Base-by-base conservation (phyloP, 2,329 filamentous ascomycete species). In the Mariannaea elegans region DNA sequence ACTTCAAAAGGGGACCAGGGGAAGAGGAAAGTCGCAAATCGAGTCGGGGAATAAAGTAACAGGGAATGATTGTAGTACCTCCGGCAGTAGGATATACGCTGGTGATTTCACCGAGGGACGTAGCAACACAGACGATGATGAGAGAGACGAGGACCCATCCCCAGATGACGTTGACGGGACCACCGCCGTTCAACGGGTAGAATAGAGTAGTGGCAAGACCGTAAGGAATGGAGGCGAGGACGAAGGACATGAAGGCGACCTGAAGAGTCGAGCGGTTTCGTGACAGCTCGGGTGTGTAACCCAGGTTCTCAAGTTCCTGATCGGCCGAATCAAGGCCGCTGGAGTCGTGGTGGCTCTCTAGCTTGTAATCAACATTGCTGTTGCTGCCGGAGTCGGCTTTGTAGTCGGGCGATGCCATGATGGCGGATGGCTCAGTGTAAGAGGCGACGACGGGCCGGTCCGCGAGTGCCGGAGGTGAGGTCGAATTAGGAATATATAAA, bases 71-170 rank as follows among this genome's bases (percentile, higher is more conserved):
- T 46, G 41, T 54, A 68, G 66, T 76, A 73, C 90, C 90, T 70
- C 90, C 90, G 49, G 88, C 87, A n/a, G 89, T 92, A 19, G 90
- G 90, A 70, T 90, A 92, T 36, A 91, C 87, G 67, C 87, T 90
- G 59, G 89, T 91, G 71, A 93, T 90, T 77, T 93, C 90, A 65
- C 87, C 88, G 27, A 92, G 82, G 18, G 88, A 91, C 3, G 84
- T 79, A 27, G 90, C 90, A 29, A 93, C 88, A 73, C 88, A 90
- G 66, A 90, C 75, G 67, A 91, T 89, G 73, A 92, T 90, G 58
- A 84, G 64, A n/a, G 87, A 90, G 32, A 92, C 87, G 39, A 79
- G 77, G 29, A 90, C 76, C 87, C 89, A 91, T 39, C 88, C 90
- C 89, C 89, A 91, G 72, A 92, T 88, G 70, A 92, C 87, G 71